Base-by-base conservation (phyloP, 306 rosid species). In the Sicyos edulis region DNA sequence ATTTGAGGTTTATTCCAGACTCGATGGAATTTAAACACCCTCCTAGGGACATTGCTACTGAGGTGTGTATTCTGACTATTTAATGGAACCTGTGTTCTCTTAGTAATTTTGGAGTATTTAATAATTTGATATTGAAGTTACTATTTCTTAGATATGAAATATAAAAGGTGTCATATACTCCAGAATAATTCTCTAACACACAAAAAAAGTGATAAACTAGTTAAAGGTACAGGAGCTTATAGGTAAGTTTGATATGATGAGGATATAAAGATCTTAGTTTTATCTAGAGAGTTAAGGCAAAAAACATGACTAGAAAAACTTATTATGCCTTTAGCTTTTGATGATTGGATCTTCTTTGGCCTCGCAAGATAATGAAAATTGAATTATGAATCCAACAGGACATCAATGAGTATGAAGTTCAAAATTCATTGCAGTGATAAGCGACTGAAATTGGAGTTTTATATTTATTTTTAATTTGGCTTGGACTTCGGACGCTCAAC, bases 1-100 rank as follows among this genome's bases (percentile, higher is more conserved):
- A 93, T 74, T 81, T 93, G 78, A 88, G 99, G 82, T 93, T 93
- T 79, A 91, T 93, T 81, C 99, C 96, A 0, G 95, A 93, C 67
- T 78, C 89, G 6, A 85, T 91, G 97, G 85, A 88, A 76, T 78
- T 89, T 57, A 81, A 88, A 53, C 87, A 87, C 72, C 82, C 89
- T 29, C 95, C 99, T 15, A 82, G 76, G 54, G 96, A 88, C 63
- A 72, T 81, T 81, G 99, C 96, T 29, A 77, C 88, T 1, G 91
- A 89, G 97, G 99, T 93, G 83, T 75, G 69, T 70, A 6, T 62
- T 51, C 34, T 40, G 15, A 72, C 19, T 53, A 10, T 45, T 65
- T 12, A 5, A 72, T 74, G 53, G 14, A 40, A 34, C 20, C 4
- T 32, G 21, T 32, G 21, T 59, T n/a, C 8, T 51, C 50, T 20